Base-by-base conservation (phyloP, 169 alveolate genomes). In the Eimeria sp. region DNA sequence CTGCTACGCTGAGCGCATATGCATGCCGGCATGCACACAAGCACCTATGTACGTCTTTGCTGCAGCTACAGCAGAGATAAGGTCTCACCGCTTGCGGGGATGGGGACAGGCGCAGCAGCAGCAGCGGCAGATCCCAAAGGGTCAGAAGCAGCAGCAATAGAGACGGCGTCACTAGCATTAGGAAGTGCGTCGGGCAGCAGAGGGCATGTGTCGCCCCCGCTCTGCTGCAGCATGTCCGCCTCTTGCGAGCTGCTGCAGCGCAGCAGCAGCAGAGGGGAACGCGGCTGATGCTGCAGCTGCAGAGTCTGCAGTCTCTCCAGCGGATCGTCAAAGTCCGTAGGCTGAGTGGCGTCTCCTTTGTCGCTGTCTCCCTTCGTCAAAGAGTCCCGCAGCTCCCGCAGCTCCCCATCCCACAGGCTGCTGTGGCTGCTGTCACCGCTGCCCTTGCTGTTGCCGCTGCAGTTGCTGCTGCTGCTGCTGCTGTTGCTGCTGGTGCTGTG, bases 241-340 rank as follows among this genome's bases (percentile, higher is more conserved):
- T 54, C 91, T 40, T 51, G 91, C 43, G 72, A 57, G 76, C 91
- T 83, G 91, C 72, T n/a, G 91, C 72, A 83, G 54, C 91, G 91
- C 72, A 83, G 91, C 91, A 83, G 75, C 91, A 83, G 72, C 91
- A 83, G 75, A 20, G 91, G 91, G 2, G 91, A 83, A 2, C 75
- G 91, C 18, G 91, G 91, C 76, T 83, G 91, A 57, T 83, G 91
- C 91, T 54, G 91, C 91, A 83, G 75, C 49, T 43, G 72, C 75
- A 83, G 51, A 11, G 91, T 51, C 91, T 83, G 76, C 43, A 83
- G 91, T 76, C 91, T 47, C 30, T 40, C 40, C 40, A 83, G 91
- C 51, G 91, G 91, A 43, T 83, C 91, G 30, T 83, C 91, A n/a
- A 54, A 83, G 5, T 83, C 91, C 2, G 61, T 40, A 4, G 49